Base-by-base conservation (phyloP, 1,284 basidiomycete genomes). In the Ganoderma meredithae region DNA sequence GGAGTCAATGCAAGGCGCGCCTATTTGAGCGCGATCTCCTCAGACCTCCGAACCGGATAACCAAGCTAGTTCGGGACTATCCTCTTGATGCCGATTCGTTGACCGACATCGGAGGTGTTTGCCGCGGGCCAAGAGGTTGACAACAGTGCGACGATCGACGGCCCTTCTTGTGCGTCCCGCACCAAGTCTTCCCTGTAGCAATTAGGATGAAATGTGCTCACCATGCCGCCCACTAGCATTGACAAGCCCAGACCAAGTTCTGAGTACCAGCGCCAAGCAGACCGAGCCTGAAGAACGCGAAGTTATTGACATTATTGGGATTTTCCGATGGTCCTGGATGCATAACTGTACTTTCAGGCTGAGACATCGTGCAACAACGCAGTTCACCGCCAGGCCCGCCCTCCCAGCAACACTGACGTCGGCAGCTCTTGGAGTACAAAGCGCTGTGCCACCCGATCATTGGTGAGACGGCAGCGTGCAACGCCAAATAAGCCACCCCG, bases 51-150 rank as follows among this genome's bases (percentile, higher is more conserved):
- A 58, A n/a, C 31, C 55, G 55, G 55, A 58, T 7, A 39, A 19
- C 31, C 19, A 58, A 33, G 12, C 0, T 39, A 33, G 33, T 12
- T 19, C 55, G 36, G 12, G 55, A 22, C 9, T 19, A 19, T 2
- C 33, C 19, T 58, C 55, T 39, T 58, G 33, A 13, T 58, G 27
- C 55, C 55, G 55, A 56, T 17, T 36, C 52, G 2, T 36, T 19
- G 55, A 36, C 31, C 33, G 55, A 39, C 55, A 7, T 31, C 55
- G 19, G 33, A 31, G 17, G 12, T 6, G 19, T 58, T 58, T 17
- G 17, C 33, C 55, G 13, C 58, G 47, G 39, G 59, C 64, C 64
- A 65, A 55, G 63, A 65, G 60, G 27, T 22, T 19, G 19, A 31
- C 53, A 6, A 8, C 6, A 9, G 36, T 36, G 15, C 60, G 3